Evolutionary conservation across 176 grass and related monocot genomes (phyloP).

Genomic region (Cenchrus fungigraminus): DNA sequence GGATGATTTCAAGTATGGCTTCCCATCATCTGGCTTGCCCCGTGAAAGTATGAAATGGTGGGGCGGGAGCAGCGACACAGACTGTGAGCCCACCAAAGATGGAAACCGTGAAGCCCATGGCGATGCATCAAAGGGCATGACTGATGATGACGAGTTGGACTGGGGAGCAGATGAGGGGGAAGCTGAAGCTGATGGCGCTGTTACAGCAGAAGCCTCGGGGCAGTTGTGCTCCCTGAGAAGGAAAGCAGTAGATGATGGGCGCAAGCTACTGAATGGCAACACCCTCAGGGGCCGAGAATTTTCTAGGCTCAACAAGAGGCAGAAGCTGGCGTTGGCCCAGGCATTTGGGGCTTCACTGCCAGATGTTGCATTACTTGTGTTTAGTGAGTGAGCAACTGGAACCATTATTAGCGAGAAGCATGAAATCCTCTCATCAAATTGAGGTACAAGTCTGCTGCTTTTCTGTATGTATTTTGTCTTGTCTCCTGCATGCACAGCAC

Average conservation of each 20-base stretch:
- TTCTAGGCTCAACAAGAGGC: constrained; percentile 66
- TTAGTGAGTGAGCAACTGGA: background rate
- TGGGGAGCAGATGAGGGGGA: constrained; percentile 56
- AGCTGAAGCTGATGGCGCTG: constrained; percentile 20
- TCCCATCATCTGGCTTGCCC: constrained; percentile 71
- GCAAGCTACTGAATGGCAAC: constrained; percentile 50
- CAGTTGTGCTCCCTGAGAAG: constrained; percentile 70
- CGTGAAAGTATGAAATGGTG: constrained; percentile 75
- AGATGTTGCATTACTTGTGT: constrained; percentile 21
- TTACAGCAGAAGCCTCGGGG: constrained; percentile 48
- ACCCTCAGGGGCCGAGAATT: constrained; percentile 32
- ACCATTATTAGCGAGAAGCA: background rate
- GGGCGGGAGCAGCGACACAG: constrained; percentile 46
- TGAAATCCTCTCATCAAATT: background rate
- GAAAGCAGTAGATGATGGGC: constrained; percentile 67
- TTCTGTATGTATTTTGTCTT: background rate
- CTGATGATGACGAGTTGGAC: constrained; percentile 65
- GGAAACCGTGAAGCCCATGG: constrained; percentile 40
- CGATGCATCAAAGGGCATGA: constrained; percentile 48
- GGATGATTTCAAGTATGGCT: constrained; percentile 92
- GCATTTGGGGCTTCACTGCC: constrained; percentile 78
- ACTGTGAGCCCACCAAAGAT: constrained; percentile 45
- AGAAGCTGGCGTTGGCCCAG: constrained; percentile 65
- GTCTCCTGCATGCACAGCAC: background rate
- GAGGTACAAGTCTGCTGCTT: background rate